Evolutionary conservation across 2,329 filamentous ascomycete genomes (phyloP), one percentile per base, ranked within the genome.

Genomic region (Cladosporium sp.): DNA sequence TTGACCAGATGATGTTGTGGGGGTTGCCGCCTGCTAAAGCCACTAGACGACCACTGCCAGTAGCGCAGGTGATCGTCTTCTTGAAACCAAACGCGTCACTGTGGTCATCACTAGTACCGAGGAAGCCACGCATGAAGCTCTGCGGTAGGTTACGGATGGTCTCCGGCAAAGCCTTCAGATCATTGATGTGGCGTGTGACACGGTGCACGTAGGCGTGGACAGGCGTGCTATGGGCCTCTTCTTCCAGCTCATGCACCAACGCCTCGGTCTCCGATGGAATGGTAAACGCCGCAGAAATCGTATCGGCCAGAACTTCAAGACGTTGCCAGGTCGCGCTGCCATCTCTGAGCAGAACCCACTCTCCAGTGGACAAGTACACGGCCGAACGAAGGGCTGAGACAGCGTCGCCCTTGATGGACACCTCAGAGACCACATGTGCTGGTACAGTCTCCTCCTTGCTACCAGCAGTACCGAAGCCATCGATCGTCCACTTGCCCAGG

Each of bases 131-230:
- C 2, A 93, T 73, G 16, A 97, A 79, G 28, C 88, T 87, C 52
- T 83, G 79, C 5, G 92, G 92, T 11, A 97, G 81, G 18, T 82
- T 82, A 68, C 87, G 84, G 2, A 96, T 78, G 79, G 89, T 96
- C 0, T 83, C 85, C 0, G 93, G 93, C 4, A 98, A 83, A 71
- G 90, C 83, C 73, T 90, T 83, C 46, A 97, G 82, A 69, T 97
- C 95, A 55, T 87, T 83, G 16, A 92, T 72, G 75, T 99, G 95
- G 55, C 95, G 90, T 69, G 86, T 90, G 16, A 97, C 84, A 16
- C 95, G 90, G 78, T 97, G 93, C 31, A 94, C 80, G 74, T 97
- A 99, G n/a, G 95, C 95, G 12, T 86, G 83, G 6, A 91, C 73
- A 3, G 91, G 84, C 74, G 90, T 96, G 73, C 89, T 90, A 74